Evolutionary conservation across 2,329 filamentous ascomycete species (phyloP), one percentile per base, ranked within the genome.

Genomic region (Neospermospora avenae): DNA sequence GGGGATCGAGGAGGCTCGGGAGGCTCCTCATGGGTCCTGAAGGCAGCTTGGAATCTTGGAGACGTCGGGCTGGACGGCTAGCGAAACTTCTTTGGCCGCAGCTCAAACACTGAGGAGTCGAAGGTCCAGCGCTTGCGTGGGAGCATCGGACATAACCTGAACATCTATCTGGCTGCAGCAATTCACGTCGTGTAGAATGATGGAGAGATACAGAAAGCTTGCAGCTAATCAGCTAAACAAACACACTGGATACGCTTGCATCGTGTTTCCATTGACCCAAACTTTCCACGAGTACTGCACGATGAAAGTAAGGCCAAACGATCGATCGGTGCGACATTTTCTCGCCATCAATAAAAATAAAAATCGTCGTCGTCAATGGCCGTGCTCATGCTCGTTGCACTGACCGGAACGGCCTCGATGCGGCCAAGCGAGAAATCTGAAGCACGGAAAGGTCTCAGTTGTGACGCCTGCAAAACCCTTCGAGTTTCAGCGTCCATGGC

Each of bases 371-470:
- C 39, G 31, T 51, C 16, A 39, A 49, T n/a, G 51, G 37, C 55
- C 59, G 57, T 61, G 56, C 58, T 49, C 48, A 18, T 53, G 49
- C 56, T 57, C 55, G 53, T 58, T 41, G 57, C 25, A 25, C 37
- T 54, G 52, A 42, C 48, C 63, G 60, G 63, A 56, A 54, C 25
- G 45, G n/a, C n/a, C 52, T 56, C 46, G 28, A 61, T 57, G 61
- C 61, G 60, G 41, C 45, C 60, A 65, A 65, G 62, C 60, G 65
- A 55, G 39, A 34, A 31, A 14, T 52, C 59, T 69, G 67, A 67
- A 60, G 64, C 67, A 68, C 61, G 60, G 60, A 61, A 60, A 60
- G 59, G 66, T 67, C 45, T 67, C 65, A 65, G 51, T 49, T 53
- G 62, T 54, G 48, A 68, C 66, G 55, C 4, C 22, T 39, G 13